A percentile compares a stretch with the other conserved stretches of the same genome.
These are phyloP conservation scores for Calycina marina DNA, from an alignment of 2,329 filamentous ascomycete species.

Conservation along the genomic window DNA sequence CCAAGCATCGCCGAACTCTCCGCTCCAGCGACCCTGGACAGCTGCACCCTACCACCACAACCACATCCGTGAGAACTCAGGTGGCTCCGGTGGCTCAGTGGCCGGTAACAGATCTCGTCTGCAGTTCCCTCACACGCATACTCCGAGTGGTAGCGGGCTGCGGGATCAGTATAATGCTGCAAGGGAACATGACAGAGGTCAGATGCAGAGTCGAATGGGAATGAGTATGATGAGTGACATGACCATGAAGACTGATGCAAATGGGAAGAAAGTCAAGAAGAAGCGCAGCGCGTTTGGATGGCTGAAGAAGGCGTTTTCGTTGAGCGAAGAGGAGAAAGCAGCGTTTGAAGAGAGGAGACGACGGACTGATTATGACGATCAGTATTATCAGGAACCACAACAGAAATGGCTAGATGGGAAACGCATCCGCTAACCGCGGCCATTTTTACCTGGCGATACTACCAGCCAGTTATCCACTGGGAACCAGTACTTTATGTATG, in stretches of 20 bases:
- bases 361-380: slow-evolving; percentile 8
- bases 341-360: slow-evolving; percentile 40
- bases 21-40: slow-evolving; percentile 33
- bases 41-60: slow-evolving; percentile 17
- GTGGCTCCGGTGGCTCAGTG: background rate
- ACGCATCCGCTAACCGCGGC: slow-evolving; percentile 9
- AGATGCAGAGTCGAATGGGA: slow-evolving; percentile 16
- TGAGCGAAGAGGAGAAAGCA: slow-evolving; percentile 47
- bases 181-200: slow-evolving; percentile 16
- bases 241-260: slow-evolving; percentile 27
- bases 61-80: slow-evolving; percentile 22
- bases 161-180: background rate
- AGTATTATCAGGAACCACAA: slow-evolving; percentile 6
- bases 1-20: slow-evolving; percentile 47
- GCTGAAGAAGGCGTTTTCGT: slow-evolving; percentile 52
- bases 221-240: slow-evolving; percentile 41
- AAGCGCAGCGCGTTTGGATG: slow-evolving; percentile 54
- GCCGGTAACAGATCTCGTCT: background rate
- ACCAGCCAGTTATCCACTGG: too few species aligned
- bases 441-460: too few species aligned
- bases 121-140: slow-evolving; percentile 5
- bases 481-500: too few species aligned
- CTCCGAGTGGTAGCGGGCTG: slow-evolving; percentile 4
- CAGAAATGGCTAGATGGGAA: slow-evolving; percentile 16
- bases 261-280: slow-evolving; percentile 37